Evolutionary conservation across 805 yeast species (phyloP).

Genomic region (Yamadazyma olivae): DNA sequence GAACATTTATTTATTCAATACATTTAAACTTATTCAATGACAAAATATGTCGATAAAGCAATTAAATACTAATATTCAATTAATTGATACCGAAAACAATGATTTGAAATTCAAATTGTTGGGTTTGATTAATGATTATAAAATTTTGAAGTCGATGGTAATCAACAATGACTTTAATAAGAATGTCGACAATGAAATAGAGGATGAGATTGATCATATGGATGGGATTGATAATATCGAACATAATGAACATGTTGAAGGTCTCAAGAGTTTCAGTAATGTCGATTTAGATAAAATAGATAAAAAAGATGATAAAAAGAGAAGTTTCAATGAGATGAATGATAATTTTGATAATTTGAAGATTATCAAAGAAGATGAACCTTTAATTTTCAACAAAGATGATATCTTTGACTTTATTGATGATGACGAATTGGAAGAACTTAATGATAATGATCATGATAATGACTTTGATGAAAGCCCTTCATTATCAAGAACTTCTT

Average conservation of each 20-base stretch:
- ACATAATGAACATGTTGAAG: neutral
- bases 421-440: conserved; percentile 6
- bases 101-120: conserved; percentile 33
- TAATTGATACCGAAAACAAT: conserved; percentile 30
- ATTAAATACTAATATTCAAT: conserved; percentile 8
- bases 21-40: too few relatives aligned
- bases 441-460: conserved; percentile 2
- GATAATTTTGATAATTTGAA: conserved; percentile 4
- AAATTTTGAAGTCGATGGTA: conserved; percentile 30
- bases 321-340: conserved; percentile 6
- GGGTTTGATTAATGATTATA: conserved; percentile 39
- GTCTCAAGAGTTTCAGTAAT: neutral
- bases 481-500: conserved; percentile 35
- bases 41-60: conserved; percentile 4
- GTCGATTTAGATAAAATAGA: neutral
- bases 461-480: conserved; percentile 21
- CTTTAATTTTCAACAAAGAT: conserved; percentile 1
- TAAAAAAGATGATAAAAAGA: conserved; percentile 8
- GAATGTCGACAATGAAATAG: conserved; percentile 6
- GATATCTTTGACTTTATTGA: conserved; percentile 11
- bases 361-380: conserved; percentile 4
- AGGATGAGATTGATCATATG: neutral
- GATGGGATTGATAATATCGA: neutral
- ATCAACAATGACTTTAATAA: conserved; percentile 6
- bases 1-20: too few relatives aligned